Evolutionary conservation across 139 green algal species (phyloP).

Genomic region (Chlamydomonas urium): DNA sequence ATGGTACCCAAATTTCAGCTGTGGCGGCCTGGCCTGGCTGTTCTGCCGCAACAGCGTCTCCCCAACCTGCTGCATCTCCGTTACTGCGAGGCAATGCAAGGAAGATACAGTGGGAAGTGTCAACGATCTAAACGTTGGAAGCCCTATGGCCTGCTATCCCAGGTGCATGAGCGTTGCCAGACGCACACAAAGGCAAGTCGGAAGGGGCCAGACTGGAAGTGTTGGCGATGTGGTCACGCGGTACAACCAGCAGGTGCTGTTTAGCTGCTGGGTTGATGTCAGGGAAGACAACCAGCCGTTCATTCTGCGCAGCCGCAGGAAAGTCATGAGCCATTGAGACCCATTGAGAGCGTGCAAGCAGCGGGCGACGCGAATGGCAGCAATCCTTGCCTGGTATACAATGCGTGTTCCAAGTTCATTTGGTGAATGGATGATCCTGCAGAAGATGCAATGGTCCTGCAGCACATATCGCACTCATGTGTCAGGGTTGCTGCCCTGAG

Average conservation of each 20-base stretch:
- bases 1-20: slow-evolving; percentile 45
- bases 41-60: background rate
- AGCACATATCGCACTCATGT: too few relatives aligned
- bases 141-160: background rate
- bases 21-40: background rate
- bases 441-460: too few relatives aligned
- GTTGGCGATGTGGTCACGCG: slow-evolving; percentile 23
- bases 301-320: too few relatives aligned
- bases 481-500: too few relatives aligned
- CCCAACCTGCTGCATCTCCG: slow-evolving; percentile 4
- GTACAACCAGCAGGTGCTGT: slow-evolving; percentile 32
- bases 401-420: too few relatives aligned
- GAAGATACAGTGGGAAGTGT: background rate
- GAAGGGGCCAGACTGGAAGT: slow-evolving; percentile 1
- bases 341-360: too few relatives aligned
- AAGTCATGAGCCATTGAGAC: too few relatives aligned
- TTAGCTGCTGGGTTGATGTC: slow-evolving; percentile 20
- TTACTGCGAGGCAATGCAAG: background rate
- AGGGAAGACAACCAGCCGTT: slow-evolving; percentile 29
- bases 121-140: background rate
- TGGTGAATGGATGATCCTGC: too few relatives aligned
- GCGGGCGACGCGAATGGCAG: too few relatives aligned
- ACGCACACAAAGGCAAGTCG: slow-evolving; percentile 10
- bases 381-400: too few relatives aligned
- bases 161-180: background rate